Evolutionary conservation across 768 basidiomycete genomes (phyloP).

Genomic region (Tricholoma flavovirens): DNA sequence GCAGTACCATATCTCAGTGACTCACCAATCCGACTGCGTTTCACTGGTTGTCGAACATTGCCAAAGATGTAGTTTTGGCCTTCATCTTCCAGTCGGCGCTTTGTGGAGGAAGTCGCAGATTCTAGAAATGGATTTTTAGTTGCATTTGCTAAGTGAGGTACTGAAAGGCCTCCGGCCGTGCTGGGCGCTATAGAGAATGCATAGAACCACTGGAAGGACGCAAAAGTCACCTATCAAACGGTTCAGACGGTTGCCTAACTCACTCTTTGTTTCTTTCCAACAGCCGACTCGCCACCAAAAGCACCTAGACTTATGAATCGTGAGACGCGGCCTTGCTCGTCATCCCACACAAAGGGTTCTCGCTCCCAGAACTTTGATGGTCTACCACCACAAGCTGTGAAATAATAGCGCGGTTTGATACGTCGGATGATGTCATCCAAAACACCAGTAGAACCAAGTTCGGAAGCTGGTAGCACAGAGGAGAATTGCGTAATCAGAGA

Average conservation of each 20-base stretch:
- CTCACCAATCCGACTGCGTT: conserved; percentile 54
- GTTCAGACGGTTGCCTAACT: conserved; percentile 20
- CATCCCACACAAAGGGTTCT: conserved; percentile 86
- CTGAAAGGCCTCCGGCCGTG: conserved; percentile 28
- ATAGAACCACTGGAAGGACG: conserved; percentile 81
- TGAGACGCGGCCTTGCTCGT: conserved; percentile 58
- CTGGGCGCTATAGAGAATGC: conserved; percentile 81
- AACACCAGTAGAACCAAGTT: conserved; percentile 39
- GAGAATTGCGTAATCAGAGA: conserved; percentile 58
- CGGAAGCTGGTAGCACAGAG: conserved; percentile 41
- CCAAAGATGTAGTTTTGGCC: conserved; percentile 71
- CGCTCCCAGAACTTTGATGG: conserved; percentile 89
- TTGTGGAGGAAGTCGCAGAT: conserved; percentile 30
- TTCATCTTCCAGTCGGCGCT: conserved; percentile 49
- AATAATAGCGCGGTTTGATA: conserved; percentile 83
- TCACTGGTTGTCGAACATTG: conserved; percentile 48
- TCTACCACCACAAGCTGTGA: conserved; percentile 60
- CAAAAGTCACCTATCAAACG: conserved; percentile 1
- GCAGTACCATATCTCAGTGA: not conserved
- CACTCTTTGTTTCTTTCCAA: conserved; percentile 82
- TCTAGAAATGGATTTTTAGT: conserved; percentile 69
- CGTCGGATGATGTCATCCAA: conserved; percentile 60
- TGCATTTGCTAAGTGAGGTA: conserved; percentile 50
- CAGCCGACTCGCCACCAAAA: conserved; percentile 61
- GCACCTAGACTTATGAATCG: conserved; percentile 84